These are phyloP conservation scores for Apiospora hydei DNA, from an alignment of 2,329 filamentous ascomycete genomes.

Conservation along the genomic window DNA sequence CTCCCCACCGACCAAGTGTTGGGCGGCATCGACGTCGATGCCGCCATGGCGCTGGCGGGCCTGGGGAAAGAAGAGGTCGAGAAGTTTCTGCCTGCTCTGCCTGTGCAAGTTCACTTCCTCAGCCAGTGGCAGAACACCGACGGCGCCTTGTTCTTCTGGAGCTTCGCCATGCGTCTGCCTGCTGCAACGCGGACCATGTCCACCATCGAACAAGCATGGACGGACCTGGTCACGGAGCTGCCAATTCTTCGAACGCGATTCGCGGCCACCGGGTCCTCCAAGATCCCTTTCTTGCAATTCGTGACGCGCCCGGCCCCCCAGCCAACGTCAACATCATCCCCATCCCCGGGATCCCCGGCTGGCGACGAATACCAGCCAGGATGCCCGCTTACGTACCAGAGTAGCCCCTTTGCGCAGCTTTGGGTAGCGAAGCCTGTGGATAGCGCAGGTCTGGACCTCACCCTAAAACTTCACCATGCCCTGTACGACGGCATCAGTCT, in stretches of 20 bases:
- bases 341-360: constrained; percentile 16
- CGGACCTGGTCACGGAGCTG: constrained; percentile 57
- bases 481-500: constrained; percentile 89
- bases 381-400: constrained; percentile 34
- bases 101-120: constrained; percentile 84
- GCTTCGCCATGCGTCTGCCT: constrained; percentile 62
- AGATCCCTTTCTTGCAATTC: constrained; percentile 68
- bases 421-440: constrained; percentile 28
- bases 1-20: constrained; percentile 37
- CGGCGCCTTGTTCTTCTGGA: constrained; percentile 75
- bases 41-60: constrained; percentile 48
- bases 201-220: constrained; percentile 67
- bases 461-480: constrained; percentile 79
- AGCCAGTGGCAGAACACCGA: constrained; percentile 74
- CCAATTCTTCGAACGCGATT: constrained; percentile 76
- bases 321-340: too few species aligned
- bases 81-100: constrained; percentile 69
- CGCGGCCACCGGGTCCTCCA: constrained; percentile 53
- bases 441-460: constrained; percentile 42
- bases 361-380: constrained; percentile 31
- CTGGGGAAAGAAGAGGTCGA: constrained; percentile 58
- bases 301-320: constrained; percentile 50
- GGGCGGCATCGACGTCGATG: constrained; percentile 45
- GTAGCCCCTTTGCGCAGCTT: constrained; percentile 39
- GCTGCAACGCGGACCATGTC: constrained; percentile 38